Evolutionary conservation across 257 asterid species (phyloP), one percentile per base, ranked within the genome.

Genomic region (Leonotis leonurus): DNA sequence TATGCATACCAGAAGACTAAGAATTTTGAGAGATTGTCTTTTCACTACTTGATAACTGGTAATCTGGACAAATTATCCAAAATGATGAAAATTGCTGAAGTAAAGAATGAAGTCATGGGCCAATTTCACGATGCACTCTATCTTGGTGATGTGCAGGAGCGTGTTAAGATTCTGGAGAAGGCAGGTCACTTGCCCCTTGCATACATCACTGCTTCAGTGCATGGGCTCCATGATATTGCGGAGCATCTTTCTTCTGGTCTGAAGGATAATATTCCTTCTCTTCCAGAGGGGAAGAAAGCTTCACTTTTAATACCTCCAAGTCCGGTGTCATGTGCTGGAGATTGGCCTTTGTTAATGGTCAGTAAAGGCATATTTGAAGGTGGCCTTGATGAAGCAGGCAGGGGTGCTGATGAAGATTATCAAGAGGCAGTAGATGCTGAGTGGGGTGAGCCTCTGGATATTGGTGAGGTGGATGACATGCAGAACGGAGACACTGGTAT

Each of bases 41-140:
- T 88, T 67, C 93, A 83, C 66, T 88, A 88, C 70, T 78, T 88
- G 56, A 82, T 86, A 48, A 86, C 96, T 0, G 96, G 96, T 44
- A 86, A 88, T 71, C 67, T 83, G 53, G 90, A 78, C 57, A 88
- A 90, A 62, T 65, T 90, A 57, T 79, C 95, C 29, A 85, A 85
- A 68, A 85, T 90, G 98, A 84, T 90, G 95, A 88, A 81, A 83
- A 88, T 90, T 51, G 95, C 96, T 11, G 96, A 90, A 69, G 91
- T 82, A 4, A 80, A 85, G 69, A 85, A 88, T 73, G 96, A 90
- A 7, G 89, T 90, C 20, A 90, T 88, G 98, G 96, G 94, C 53
- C 96, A 90, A 69, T 90, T 88, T 76, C 98, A 90, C 4, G 78
- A 88, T 53, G 95, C 96, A 5, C 49, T 90, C 52, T 90, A 90